Conservation (phyloP, 306 rosid genomes). For the Vigna trinervia region DNA sequence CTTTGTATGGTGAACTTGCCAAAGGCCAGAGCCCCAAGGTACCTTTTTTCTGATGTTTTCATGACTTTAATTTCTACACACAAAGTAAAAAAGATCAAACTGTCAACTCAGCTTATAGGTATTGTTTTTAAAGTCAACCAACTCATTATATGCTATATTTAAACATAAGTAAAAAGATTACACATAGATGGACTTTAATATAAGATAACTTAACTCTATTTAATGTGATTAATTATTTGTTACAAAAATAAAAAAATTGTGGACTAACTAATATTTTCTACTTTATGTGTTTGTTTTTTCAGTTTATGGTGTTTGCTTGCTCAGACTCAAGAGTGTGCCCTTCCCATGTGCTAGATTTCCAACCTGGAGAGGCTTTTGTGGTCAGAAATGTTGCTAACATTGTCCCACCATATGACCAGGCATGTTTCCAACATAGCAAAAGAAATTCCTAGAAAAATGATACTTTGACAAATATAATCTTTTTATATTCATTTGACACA, state of each 20-base stretch:
- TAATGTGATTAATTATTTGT: too few relatives aligned
- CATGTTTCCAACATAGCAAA: not conserved
- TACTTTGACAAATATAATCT: too few relatives aligned
- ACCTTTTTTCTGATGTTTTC: not conserved
- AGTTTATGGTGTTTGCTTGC: slow-evolving; percentile 99
- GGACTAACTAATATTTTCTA: too few relatives aligned
- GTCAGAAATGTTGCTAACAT: slow-evolving; percentile 97
- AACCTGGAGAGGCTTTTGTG: slow-evolving; percentile 98
- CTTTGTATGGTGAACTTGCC: slow-evolving; percentile 85
- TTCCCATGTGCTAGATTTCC: slow-evolving; percentile 89
- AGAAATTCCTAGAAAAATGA: too few relatives aligned
- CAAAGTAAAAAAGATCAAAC: not conserved
- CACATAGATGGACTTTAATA: too few relatives aligned
- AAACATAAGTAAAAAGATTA: too few relatives aligned
- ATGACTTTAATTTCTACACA: not conserved
- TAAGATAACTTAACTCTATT: too few relatives aligned
- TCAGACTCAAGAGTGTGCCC: slow-evolving; percentile 98
- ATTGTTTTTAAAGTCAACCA: not conserved
- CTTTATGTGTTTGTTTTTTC: slow-evolving; percentile 11
- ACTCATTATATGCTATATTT: too few relatives aligned
- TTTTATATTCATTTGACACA: too few relatives aligned
- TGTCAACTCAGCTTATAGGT: not conserved
- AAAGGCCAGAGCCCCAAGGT: slow-evolving; percentile 96
- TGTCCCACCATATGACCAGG: slow-evolving; percentile 91
- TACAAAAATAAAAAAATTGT: too few relatives aligned